Evolutionary conservation across 1,284 basidiomycete genomes (phyloP), one percentile per base, ranked within the genome.

Genomic region (Waitea zeae): DNA sequence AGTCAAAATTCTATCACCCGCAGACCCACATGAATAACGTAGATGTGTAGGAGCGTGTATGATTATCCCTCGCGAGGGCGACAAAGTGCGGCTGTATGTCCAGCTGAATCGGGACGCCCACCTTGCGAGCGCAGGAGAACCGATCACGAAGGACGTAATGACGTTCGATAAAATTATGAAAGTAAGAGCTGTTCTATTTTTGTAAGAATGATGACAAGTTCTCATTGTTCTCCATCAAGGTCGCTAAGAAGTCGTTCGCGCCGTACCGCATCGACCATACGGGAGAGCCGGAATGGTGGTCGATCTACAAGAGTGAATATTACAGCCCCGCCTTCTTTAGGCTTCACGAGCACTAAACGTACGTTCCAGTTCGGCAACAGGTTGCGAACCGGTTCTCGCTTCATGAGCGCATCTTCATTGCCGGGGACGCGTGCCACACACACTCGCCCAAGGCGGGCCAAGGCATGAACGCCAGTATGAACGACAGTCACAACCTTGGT

Each of bases 361-460:
- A 4, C 18, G 12, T 6, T 11, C 11, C 32, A 60, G 58, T 82
- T 62, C 80, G 81, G 2, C 83, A 87, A 48, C 68, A 82, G 6
- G 76, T 87, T 3, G 79, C 80, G 3, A 67, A 74, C 3, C 56
- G 57, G 12, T 87, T 70, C 51, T 73, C 75, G 3, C 56, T 67
- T 2, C 51, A 70, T 17, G 70, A 84, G n/a, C 67, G 83, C 1
- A 62, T 84, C 3, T 87, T 87, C 51, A 86, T 87, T 40, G 79
- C 74, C 1, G 81, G 82, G 1, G 79, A 83, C 52, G 77, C 76
- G 1, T 83, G 74, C 45, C 84, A 88, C 46, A 88, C 84, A 0
- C 84, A 88, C 53, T 84, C 80, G 0, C 83, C 83, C 0, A 88
- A 70, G 43, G 65, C 65, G 3, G 52, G 78, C 62, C 57, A 70